Evolutionary conservation across 768 basidiomycete genomes (phyloP), one percentile per base, ranked within the genome.

Genomic region (Royoungia palumana): DNA sequence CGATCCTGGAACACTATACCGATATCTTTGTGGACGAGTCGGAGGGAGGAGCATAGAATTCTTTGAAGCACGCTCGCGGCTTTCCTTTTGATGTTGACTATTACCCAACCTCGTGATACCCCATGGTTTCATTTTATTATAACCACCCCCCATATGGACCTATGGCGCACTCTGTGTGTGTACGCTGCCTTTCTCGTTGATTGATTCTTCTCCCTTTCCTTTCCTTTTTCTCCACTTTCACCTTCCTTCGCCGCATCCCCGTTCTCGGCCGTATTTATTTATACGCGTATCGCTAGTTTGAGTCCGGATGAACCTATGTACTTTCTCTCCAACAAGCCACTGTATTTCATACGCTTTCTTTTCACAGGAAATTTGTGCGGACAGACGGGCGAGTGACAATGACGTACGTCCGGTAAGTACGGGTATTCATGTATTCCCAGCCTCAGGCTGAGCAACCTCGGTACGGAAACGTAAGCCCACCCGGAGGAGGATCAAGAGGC

Each of bases 11-110:
- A 60, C 93, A 94, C 64, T 98, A 93, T 70, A 82, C 80, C 49
- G 94, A 96, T 73, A 98, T 98, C 62, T 98, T 98, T 69, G 87
- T 97, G 55, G 94, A 95, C 58, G 94, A 93, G 65, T 70, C 75
- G 54, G 87, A 87, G 43, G 74, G 56, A 59, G 64, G 44, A 36
- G 21, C 59, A 45, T 69, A 65, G 47, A 28, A 41, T 27, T 43
- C 22, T 34, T 54, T 55, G 28, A 28, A n/a, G n/a, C 28, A 28
- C 16, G 28, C 24, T 5, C 22, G 7, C 20, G 42, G 5, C 49
- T 39, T 47, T 28, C 24, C 17, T 34, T 50, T 50, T 38, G 24
- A 57, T 34, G 24, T 50, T n/a, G 43, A 64, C 46, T 22, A 30
- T 64, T 60, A 64, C 66, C 50, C 55, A 37, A 32, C 48, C 34